Conservation (phyloP, 2,329 filamentous ascomycete genomes). For the Microascus cirrosus region DNA sequence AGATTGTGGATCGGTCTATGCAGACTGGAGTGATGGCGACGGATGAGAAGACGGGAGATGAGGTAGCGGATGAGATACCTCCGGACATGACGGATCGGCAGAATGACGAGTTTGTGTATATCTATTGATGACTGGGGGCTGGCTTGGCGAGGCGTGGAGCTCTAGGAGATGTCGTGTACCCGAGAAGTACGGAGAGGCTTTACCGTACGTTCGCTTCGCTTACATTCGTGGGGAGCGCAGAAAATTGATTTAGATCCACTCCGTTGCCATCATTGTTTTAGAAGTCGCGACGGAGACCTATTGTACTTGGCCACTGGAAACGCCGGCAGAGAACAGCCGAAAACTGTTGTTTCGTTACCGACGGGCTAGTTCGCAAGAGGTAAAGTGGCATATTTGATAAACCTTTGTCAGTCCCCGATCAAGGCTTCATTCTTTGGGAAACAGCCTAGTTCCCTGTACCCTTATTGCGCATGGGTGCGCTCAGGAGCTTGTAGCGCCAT, state of each 20-base stretch:
- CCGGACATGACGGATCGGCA: conserved; percentile 52
- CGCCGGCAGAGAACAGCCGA: too few species aligned
- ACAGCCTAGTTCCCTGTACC: too few species aligned
- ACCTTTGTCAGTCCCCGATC: too few species aligned
- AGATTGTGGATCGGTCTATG: conserved; percentile 52
- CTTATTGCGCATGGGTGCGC: too few species aligned
- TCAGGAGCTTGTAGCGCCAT: too few species aligned
- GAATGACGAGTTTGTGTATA: conserved; percentile 59
- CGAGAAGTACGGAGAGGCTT: neutral
- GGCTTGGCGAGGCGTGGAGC: neutral
- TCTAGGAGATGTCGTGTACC: neutral
- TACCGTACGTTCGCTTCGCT: neutral
- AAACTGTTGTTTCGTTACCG: too few species aligned
- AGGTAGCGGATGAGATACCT: conserved; percentile 22
- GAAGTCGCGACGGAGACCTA: too few species aligned
- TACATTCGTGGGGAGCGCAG: neutral
- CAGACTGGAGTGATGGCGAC: conserved; percentile 16
- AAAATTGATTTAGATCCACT: neutral
- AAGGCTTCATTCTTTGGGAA: too few species aligned
- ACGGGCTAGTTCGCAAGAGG: too few species aligned
- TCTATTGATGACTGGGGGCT: conserved; percentile 33
- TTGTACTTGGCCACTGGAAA: too few species aligned
- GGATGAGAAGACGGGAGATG: conserved; percentile 15
- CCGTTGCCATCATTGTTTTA: neutral
- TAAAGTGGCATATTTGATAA: too few species aligned